These are phyloP conservation scores for Penicillium sp. DNA, from an alignment of 2,329 filamentous ascomycete genomes.

Conservation along the genomic window DNA sequence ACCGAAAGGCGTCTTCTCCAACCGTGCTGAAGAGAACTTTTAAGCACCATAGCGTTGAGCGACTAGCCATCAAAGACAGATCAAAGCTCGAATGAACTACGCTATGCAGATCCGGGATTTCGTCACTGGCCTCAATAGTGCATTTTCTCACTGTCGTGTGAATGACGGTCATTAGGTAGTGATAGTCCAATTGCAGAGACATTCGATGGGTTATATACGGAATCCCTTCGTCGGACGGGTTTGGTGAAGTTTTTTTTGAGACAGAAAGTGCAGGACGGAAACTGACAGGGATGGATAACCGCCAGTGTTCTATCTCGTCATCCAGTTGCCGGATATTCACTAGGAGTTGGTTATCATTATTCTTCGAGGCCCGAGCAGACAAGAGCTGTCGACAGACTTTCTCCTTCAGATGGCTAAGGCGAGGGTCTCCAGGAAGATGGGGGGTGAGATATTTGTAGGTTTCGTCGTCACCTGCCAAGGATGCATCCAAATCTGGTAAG, in stretches of 20 bases:
- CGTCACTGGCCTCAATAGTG: slow-evolving; percentile 3
- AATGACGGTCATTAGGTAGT: slow-evolving; percentile 15
- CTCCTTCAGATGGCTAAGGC: slow-evolving; percentile 13
- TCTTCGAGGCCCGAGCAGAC: slow-evolving; percentile 10
- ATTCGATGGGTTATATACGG: slow-evolving; percentile 5
- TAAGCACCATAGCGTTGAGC: slow-evolving; percentile 16
- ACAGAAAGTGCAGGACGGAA: slow-evolving; percentile 16
- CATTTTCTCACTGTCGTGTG: slow-evolving; percentile 21
- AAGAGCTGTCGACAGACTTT: slow-evolving; percentile 13
- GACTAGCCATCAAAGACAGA: slow-evolving; percentile 15
- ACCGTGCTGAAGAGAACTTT: slow-evolving; percentile 3
- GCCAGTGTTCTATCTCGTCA: slow-evolving; percentile 19
- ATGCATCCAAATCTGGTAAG: not conserved
- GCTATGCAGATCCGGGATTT: slow-evolving; percentile 10
- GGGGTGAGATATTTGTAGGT: not conserved
- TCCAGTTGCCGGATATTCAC: slow-evolving; percentile 16
- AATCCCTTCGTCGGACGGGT: not conserved
- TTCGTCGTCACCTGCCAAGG: not conserved
- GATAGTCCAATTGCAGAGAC: slow-evolving; percentile 17
- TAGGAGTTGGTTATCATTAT: slow-evolving; percentile 15
- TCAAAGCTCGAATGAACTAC: slow-evolving; percentile 25
- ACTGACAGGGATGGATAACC: slow-evolving; percentile 10
- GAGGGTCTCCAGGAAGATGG: slow-evolving; percentile 7
- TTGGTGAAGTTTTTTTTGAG: slow-evolving; percentile 4
- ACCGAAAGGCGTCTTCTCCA: slow-evolving; percentile 12